Evolutionary conservation across 2,329 filamentous ascomycete species (phyloP), one percentile per base, ranked within the genome.

Genomic region (Colletotrichum brevisporum): DNA sequence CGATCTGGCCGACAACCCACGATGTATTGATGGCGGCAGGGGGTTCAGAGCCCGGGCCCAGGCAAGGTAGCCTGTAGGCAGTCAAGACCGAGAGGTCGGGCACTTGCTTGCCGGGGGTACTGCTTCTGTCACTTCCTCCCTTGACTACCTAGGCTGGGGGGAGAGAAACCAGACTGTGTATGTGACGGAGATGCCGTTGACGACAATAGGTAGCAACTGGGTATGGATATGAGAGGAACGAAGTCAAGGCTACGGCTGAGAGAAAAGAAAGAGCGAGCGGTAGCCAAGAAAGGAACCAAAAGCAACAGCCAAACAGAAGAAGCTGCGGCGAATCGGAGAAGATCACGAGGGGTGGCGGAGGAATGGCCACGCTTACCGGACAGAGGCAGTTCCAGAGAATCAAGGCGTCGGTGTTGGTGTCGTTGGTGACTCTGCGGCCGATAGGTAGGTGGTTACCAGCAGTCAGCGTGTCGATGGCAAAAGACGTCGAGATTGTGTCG

Each of bases 291-390:
- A 10, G 21, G 16, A 31, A 13, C 48, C 26, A 48, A 4, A 4
- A 50, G 21, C 62, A 43, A 50, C 39, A 52, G 39, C 51, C 26
- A 50, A 27, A 50, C 41, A 13, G 43, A 27, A n/a, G 47, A 50
- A 39, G 41, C 24, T 56, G 55, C 43, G 55, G 45, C 62, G 24
- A 56, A 60, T 47, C 31, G 55, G 45, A 61, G 18, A 13, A 66
- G 62, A 60, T 61, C 50, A 69, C 43, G 45, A 61, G 55, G 48
- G n/a, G 15, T 53, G 39, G n/a, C 41, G 26, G 61, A 51, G 18
- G 36, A 61, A 45, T 53, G 43, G 43, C 16, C 41, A 61, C 36
- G 36, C 67, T 66, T 69, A 69, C 67, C 55, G 36, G 48, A 41
- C 18, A 58, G 50, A 60, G 43, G n/a, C 41, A 50, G 54, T 56